A percentile compares a stretch with the other conserved stretches of the same genome.
These are phyloP conservation scores for Pelargonium fulgidum DNA, from an alignment of 441 rosid genomes.

Conservation along the genomic window DNA sequence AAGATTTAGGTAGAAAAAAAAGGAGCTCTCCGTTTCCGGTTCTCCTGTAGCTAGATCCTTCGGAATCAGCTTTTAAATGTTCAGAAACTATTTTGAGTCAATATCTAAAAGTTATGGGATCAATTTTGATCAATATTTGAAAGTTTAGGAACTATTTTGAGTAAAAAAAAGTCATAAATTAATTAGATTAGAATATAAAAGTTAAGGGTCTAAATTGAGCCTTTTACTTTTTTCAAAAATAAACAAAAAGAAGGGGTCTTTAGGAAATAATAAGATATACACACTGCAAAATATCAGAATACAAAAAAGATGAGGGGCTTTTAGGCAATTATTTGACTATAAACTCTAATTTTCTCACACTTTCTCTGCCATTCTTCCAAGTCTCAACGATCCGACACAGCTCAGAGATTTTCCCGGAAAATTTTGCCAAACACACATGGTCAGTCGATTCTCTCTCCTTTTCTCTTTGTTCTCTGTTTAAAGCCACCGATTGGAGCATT, in stretches of 20 bases:
- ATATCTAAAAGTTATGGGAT: too few species aligned
- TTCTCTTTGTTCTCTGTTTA: not conserved
- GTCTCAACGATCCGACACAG: slow-evolving; percentile 2
- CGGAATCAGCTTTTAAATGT: not conserved
- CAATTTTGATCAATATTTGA: too few species aligned
- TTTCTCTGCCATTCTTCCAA: not conserved
- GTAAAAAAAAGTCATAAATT: too few species aligned
- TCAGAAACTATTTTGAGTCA: too few species aligned
- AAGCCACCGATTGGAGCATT: not conserved
- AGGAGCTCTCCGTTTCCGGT: not conserved
- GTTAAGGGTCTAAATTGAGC: too few species aligned
- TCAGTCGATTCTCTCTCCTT: not conserved
- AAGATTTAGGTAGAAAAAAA: not conserved
- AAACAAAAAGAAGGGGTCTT: too few species aligned
- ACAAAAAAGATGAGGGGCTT: not conserved
- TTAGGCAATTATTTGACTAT: not conserved
- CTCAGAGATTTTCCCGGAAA: slow-evolving; percentile 5
- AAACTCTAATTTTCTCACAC: not conserved
- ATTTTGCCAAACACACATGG: slow-evolving; percentile 3
- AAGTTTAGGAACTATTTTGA: too few species aligned
- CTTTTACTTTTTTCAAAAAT: too few species aligned
- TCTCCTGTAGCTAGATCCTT: not conserved
- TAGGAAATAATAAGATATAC: too few species aligned
- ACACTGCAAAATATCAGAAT: not conserved
- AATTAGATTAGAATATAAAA: too few species aligned